Evolutionary conservation across 352 stramenopile genomes (phyloP).

Genomic region (Phytophthora sp.): DNA sequence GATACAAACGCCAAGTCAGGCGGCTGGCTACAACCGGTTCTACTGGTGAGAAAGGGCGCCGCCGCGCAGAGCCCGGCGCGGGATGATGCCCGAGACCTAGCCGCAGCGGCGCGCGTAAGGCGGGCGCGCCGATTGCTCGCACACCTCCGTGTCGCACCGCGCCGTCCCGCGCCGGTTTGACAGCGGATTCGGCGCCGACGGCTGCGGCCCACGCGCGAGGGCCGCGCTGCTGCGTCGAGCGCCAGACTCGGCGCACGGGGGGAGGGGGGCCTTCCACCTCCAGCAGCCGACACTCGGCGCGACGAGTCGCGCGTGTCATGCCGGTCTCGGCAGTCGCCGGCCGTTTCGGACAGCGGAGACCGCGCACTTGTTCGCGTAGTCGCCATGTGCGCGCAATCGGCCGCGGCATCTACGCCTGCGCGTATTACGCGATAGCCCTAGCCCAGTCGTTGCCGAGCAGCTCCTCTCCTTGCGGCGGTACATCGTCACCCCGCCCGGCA

Average conservation of each 20-base stretch:
- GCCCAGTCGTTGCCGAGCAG: neutral
- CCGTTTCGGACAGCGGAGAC: neutral
- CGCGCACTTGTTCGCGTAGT: conserved; percentile 21
- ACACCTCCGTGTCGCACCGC: conserved; percentile 11
- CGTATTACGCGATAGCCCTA: conserved; percentile 3
- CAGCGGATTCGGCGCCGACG: neutral
- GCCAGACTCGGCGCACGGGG: too few species aligned
- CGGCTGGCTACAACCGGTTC: neutral
- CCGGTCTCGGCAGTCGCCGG: too few species aligned
- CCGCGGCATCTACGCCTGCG: conserved; percentile 5
- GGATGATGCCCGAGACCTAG: conserved; percentile 13
- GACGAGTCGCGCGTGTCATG: too few species aligned
- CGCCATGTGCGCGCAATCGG: conserved; percentile 24
- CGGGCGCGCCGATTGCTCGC: conserved; percentile 19
- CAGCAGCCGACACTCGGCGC: too few species aligned
- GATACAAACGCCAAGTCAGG: conserved; percentile 9
- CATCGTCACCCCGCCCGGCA: conserved; percentile 2
- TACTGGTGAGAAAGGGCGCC: neutral
- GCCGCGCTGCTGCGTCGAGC: too few species aligned
- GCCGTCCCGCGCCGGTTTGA: conserved; percentile 1
- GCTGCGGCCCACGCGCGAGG: too few species aligned
- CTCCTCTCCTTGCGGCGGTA: neutral
- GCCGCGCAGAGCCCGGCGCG: too few species aligned
- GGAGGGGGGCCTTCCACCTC: too few species aligned
- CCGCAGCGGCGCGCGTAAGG: conserved; percentile 5